Conservation (phyloP, 78 protist species). For the Dictyostelium discoideum region DNA sequence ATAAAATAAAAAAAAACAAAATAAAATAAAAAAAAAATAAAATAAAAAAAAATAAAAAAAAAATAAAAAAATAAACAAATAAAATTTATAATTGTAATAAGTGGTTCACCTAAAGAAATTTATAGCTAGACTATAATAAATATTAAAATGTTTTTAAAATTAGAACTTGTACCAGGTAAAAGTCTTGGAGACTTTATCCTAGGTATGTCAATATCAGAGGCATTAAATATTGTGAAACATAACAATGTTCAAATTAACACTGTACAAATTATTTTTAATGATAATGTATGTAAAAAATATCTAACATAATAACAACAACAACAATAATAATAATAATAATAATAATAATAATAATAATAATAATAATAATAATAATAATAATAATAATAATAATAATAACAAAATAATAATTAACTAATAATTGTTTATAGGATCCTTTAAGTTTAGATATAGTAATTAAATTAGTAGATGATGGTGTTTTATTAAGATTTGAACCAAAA, state of each 20-base stretch:
- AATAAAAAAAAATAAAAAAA: too few relatives aligned
- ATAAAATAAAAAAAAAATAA: too few relatives aligned
- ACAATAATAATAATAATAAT: neutral
- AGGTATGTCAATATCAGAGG: slow-evolving; percentile 82
- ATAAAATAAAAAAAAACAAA: too few relatives aligned
- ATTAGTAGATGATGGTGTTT: slow-evolving; percentile 73
- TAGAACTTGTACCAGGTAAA: slow-evolving; percentile 74
- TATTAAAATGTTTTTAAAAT: slow-evolving; percentile 32
- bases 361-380: neutral
- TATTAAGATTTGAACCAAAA: slow-evolving; percentile 77
- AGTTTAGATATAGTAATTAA: slow-evolving; percentile 78
- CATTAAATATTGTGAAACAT: slow-evolving; percentile 57
- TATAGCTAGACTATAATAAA: neutral
- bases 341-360: neutral
- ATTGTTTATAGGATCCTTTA: slow-evolving; percentile 69
- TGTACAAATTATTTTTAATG: slow-evolving; percentile 70
- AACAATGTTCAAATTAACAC: slow-evolving; percentile 43
- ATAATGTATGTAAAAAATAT: slow-evolving; percentile 34
- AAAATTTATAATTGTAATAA: too few relatives aligned
- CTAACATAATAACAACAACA: too few relatives aligned
- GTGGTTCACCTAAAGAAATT: neutral
- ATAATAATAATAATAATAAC: neutral
- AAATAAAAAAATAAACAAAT: too few relatives aligned
- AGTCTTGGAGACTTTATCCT: slow-evolving; percentile 72
- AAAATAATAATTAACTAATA: neutral